Evolutionary conservation across 805 yeast genomes (phyloP).

Genomic region (Lachancea fermentati): DNA sequence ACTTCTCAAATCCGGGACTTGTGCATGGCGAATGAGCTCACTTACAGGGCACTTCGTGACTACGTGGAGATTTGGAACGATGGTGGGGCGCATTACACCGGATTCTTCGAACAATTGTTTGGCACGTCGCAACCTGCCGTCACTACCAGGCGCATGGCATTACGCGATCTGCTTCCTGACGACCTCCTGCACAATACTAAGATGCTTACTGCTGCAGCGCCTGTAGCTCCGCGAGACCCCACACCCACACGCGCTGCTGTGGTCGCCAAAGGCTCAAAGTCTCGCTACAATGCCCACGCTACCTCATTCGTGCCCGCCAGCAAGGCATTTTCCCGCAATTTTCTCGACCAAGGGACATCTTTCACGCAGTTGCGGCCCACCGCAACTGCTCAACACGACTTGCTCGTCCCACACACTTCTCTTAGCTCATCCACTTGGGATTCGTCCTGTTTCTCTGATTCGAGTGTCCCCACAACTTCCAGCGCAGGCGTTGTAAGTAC

Average conservation of each 20-base stretch:
- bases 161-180: conserved; percentile 16
- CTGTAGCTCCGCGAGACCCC: neutral
- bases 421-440: neutral
- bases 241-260: neutral
- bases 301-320: conserved; percentile 10
- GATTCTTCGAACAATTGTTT: conserved; percentile 21
- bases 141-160: conserved; percentile 3
- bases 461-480: neutral
- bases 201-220: neutral
- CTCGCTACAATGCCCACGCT: conserved; percentile 10
- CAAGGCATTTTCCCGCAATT: neutral
- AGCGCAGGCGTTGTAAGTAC: conserved; percentile 24
- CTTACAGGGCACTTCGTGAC: conserved; percentile 18
- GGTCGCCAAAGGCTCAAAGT: neutral
- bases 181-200: neutral
- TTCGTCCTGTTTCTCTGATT: neutral
- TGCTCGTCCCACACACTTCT: neutral
- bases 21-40: conserved; percentile 21
- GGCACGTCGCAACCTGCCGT: conserved; percentile 17
- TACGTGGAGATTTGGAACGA: conserved; percentile 34
- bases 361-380: neutral
- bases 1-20: conserved; percentile 7
- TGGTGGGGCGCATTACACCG: conserved; percentile 23
- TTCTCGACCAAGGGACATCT: neutral
- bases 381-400: neutral